Conservation (phyloP, 1,284 basidiomycete genomes). For the Boletus mariae region DNA sequence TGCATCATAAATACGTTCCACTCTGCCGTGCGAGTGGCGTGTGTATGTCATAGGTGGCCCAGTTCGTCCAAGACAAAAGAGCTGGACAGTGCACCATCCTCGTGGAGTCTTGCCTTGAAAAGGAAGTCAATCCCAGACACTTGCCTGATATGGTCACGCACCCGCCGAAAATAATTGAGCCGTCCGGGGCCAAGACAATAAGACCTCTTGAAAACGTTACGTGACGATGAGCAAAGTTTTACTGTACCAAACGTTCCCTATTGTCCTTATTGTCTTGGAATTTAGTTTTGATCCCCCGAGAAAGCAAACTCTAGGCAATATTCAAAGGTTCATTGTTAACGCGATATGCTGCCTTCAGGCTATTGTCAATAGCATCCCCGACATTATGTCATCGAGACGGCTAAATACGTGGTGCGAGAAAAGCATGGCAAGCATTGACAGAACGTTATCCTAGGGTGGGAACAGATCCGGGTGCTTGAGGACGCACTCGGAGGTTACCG, state of each 20-base stretch:
- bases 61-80: conserved; percentile 29
- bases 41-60: conserved; percentile 1
- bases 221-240: conserved; percentile 16
- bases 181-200: conserved; percentile 21
- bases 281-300: conserved; percentile 4
- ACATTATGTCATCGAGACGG: too few species aligned
- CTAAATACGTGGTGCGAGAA: not conserved
- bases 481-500: too few species aligned
- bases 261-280: conserved; percentile 27
- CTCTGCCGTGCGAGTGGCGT: conserved; percentile 8
- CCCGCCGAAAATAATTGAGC: not conserved
- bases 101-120: not conserved
- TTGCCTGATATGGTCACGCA: conserved; percentile 4
- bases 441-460: not conserved
- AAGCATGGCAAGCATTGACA: not conserved
- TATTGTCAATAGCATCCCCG: too few species aligned
- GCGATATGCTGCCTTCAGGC: conserved; percentile 13
- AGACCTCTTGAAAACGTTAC: conserved; percentile 13
- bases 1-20: conserved; percentile 26
- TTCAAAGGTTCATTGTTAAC: not conserved
- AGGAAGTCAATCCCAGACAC: conserved; percentile 8
- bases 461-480: not conserved
- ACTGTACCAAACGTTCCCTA: conserved; percentile 12
- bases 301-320: not conserved
- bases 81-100: not conserved